phyloP scores from a whole-genome alignment of 1,284 basidiomycete genomes.

The Ganoderma multipileum region DNA sequence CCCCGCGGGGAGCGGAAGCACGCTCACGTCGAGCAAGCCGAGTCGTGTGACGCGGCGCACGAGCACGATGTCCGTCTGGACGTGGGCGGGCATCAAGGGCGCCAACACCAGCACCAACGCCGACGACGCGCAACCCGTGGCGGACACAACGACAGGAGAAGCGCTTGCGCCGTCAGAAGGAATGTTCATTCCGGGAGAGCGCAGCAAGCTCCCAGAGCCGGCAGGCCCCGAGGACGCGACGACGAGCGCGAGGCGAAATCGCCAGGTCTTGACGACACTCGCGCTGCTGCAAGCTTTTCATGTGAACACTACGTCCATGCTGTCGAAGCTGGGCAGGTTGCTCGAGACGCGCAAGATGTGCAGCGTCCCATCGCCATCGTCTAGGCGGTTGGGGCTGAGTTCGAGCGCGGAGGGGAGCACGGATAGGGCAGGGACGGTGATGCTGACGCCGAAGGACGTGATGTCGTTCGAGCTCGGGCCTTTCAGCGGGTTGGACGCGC shows the following conservation, averaged over 20 bases:
- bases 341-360: conserved; percentile 42
- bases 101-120: conserved; percentile 19
- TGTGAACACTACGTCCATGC: conserved; percentile 69
- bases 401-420: conserved; percentile 14
- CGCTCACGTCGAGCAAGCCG: conserved; percentile 23
- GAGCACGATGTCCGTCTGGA: conserved; percentile 39
- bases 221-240: conserved; percentile 39
- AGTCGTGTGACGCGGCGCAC: conserved; percentile 33
- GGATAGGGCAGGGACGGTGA: conserved; percentile 34
- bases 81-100: conserved; percentile 24
- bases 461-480: conserved; percentile 74
- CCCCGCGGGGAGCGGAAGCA: conserved; percentile 25
- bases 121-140: conserved; percentile 8
- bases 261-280: conserved; percentile 65
- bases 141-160: conserved; percentile 3
- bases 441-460: conserved; percentile 64
- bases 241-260: conserved; percentile 41
- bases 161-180: conserved; percentile 11
- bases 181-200: conserved; percentile 30
- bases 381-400: neutral
- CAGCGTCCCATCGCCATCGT: neutral
- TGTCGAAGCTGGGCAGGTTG: conserved; percentile 62
- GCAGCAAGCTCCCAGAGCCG: conserved; percentile 27
- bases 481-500: conserved; percentile 68
- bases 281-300: conserved; percentile 77